Base-by-base conservation (phyloP, 1,284 basidiomycete genomes). In the Leccinum solheimii region DNA sequence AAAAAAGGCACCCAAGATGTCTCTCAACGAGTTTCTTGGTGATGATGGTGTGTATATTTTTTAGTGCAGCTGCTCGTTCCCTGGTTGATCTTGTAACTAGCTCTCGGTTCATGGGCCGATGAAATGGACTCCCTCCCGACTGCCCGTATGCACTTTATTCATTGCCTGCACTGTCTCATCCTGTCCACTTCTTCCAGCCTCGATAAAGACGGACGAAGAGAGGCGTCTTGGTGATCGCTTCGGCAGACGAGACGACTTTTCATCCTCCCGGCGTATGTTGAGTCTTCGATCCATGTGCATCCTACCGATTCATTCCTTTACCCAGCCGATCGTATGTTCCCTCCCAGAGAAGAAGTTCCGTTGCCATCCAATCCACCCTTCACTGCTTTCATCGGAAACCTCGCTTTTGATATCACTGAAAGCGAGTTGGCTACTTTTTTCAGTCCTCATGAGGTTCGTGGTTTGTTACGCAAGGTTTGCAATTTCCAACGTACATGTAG, bases 381-480 rank as follows among this genome's bases (percentile, higher is more conserved):
- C 80, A 99, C 96, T 43, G 96, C 94, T 8, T 99, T 95, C 70
- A 84, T 99, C 67, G 97, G 97, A 60, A 99, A 99, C 78, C 82
- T 99, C 57, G 85, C 94, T 3, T 99, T 98, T 69, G 97, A 99
- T 78, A 85, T 95, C 54, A 87, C 87, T 19, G 95, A 98, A 71
- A 75, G 74, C 8, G 95, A 98, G 68, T 78, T 99, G 49, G 89
- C 87, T 61, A 81, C 82, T 34, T 97, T 95, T 77, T 98, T 98
- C 69, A 77, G 75, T 61, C 80, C 82, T 56, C 78, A 81, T 59
- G 81, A 86, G 79, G 91, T 91, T 65, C 61, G 81, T 76, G 19
- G 5, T 40, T 26, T 58, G 23, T 26, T 64, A 16, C 8, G 50
- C 16, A 3, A 53, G n/a, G 7, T n/a, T 2, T 48, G 32, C 32